Conservation (phyloP, 768 basidiomycete species). For the Termitomyces sp. region DNA sequence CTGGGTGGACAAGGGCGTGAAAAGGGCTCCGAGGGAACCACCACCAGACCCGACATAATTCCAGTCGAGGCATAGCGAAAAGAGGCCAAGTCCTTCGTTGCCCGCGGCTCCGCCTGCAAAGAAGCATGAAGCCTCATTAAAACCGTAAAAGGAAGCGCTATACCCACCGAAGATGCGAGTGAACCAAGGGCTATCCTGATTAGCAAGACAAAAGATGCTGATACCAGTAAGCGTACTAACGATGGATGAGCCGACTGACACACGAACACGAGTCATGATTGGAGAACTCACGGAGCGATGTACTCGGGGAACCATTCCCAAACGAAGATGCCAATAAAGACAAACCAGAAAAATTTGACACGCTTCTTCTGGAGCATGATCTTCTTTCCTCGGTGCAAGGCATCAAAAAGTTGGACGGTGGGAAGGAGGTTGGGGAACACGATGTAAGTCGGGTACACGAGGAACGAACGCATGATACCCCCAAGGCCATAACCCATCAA, state of each 20-base stretch:
- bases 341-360: conserved; percentile 51
- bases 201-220: conserved; percentile 52
- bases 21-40: conserved; percentile 38
- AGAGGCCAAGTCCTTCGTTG: conserved; percentile 58
- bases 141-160: not conserved
- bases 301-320: conserved; percentile 56
- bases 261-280: not conserved
- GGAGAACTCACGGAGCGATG: conserved; percentile 29
- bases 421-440: conserved; percentile 38
- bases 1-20: conserved; percentile 52
- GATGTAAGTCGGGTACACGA: conserved; percentile 43
- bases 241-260: not conserved
- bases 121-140: not conserved
- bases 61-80: conserved; percentile 61
- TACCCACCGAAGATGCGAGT: conserved; percentile 17
- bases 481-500: conserved; percentile 33
- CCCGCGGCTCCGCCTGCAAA: conserved; percentile 45
- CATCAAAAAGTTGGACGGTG: conserved; percentile 37
- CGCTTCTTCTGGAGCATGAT: conserved; percentile 44
- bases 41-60: conserved; percentile 47
- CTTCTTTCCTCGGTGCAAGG: conserved; percentile 37
- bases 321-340: conserved; percentile 47
- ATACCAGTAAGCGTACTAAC: conserved; percentile 51
- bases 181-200: conserved; percentile 32
- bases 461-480: conserved; percentile 34